Conservation (phyloP, 306 rosid species). For the Cicer chorassanicum region DNA sequence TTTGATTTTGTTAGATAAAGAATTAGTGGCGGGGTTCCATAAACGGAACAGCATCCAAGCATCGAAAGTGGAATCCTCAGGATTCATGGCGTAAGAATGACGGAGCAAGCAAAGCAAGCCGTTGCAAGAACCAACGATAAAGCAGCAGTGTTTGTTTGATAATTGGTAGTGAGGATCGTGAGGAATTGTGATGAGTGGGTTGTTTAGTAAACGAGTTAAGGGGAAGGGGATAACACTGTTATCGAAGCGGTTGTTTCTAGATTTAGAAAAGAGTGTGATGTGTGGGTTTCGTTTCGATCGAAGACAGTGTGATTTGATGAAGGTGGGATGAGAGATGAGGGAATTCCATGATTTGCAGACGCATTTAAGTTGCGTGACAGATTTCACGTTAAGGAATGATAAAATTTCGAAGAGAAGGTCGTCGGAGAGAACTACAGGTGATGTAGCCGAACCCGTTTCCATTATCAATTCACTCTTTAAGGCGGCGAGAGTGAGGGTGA, state of each 20-base stretch:
- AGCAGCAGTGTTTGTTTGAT: neutral
- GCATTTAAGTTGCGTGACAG: neutral
- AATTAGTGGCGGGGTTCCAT: neutral
- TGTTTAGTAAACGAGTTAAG: neutral
- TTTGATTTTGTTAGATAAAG: neutral
- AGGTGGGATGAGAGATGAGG: neutral
- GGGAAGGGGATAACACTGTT: neutral
- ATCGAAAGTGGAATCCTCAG: too few species aligned
- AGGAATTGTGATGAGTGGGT: neutral
- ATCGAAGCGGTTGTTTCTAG: too few species aligned
- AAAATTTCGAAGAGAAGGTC: neutral
- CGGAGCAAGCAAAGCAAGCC: neutral
- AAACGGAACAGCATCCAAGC: neutral
- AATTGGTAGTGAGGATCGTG: neutral
- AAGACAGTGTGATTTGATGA: neutral
- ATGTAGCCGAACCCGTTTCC: too few species aligned
- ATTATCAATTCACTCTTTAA: too few species aligned
- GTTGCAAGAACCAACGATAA: neutral
- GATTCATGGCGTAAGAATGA: neutral
- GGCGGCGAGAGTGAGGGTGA: too few species aligned
- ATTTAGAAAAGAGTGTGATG: neutral
- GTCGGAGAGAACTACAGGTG: neutral
- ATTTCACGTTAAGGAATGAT: neutral
- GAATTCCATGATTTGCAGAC: neutral
- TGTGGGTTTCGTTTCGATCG: neutral